Conservation (phyloP, 2,329 filamentous ascomycete species). For the Simplicillium sp. region DNA sequence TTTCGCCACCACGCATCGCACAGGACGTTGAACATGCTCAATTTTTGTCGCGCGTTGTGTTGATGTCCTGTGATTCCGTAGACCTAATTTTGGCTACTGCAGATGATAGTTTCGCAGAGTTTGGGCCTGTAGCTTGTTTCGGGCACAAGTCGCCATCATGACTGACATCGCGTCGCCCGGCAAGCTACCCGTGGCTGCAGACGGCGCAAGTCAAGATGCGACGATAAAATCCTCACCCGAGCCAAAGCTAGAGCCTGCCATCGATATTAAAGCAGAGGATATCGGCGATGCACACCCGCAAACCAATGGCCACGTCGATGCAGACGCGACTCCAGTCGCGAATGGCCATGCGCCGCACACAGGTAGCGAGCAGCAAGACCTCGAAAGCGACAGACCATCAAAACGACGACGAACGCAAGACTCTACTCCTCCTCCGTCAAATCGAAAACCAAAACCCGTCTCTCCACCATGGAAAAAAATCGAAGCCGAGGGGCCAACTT, state of each 20-base stretch:
- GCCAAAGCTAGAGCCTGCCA: not conserved
- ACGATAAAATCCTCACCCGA: not conserved
- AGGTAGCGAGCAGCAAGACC: slow-evolving; percentile 49
- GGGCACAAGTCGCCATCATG: slow-evolving; percentile 41
- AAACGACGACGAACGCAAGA: slow-evolving; percentile 49
- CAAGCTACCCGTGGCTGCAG: slow-evolving; percentile 24
- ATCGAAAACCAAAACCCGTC: slow-evolving; percentile 36
- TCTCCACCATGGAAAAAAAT: slow-evolving; percentile 94
- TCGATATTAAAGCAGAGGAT: not conserved
- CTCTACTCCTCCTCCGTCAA: slow-evolving; percentile 29
- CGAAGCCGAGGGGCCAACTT: slow-evolving; percentile 76
- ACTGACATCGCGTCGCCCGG: slow-evolving; percentile 50
- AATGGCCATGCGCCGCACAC: slow-evolving; percentile 31
- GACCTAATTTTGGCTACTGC: slow-evolving; percentile 45
- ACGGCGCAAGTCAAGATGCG: slow-evolving; percentile 10
- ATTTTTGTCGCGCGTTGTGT: slow-evolving; percentile 35
- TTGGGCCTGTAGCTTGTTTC: slow-evolving; percentile 36
- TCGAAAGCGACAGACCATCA: slow-evolving; percentile 2
- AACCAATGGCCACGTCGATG: slow-evolving; percentile 10
- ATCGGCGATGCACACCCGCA: not conserved
- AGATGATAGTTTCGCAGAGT: slow-evolving; percentile 50
- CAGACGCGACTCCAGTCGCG: slow-evolving; percentile 11
- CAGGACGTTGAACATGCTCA: slow-evolving; percentile 45
- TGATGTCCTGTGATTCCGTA: slow-evolving; percentile 36
- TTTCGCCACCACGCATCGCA: slow-evolving; percentile 34